Base-by-base conservation (phyloP, 768 basidiomycete species). In the Termitomyces sp. region DNA sequence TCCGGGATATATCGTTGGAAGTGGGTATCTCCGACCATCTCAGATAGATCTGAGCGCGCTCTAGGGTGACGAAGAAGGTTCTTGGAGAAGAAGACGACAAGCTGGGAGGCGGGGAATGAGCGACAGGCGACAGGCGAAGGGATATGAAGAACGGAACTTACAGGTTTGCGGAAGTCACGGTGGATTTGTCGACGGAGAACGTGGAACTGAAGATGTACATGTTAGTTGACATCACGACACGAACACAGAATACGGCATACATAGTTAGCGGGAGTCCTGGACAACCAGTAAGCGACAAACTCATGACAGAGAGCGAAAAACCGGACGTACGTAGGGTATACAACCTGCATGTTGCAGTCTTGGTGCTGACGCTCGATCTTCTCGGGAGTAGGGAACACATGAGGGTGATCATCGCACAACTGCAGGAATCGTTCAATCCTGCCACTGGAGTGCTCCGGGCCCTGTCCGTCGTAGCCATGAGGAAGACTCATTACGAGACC, bases 261-360 rank as follows among this genome's bases (percentile, higher is more conserved):
- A 72, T 96, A 96, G 80, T 96, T 98, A 50, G 95, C 90, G 8
- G 97, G 95, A 0, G 96, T 96, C 25, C 90, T 92, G 59, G 5
- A 50, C 5, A 27, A 57, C 43, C 4, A 31, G 42, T 58, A 14
- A 59, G 53, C 62, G 66, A 61, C 65, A 53, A 51, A 21, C 44
- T 53, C 5, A n/a, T 44, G 0, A 6, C 37, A 42, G 25, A 42
- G 46, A 38, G 25, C 27, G 29, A 14, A 57, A 55, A 29, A n/a
- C n/a, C 2, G 31, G 37, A 80, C 89, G 72, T 68, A 91, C 89
- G 95, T 95, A 5, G 95, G 92, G 75, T 98, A 98, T 29, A 96
- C 93, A 63, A 99, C 89, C 75, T 98, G 97, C 92, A 98, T 93
- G 70, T 98, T 99, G 75, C 95, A 97, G 71, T 99, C 97, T 76